Base-by-base conservation (phyloP, 352 stramenopile species). In the Phytophthora multivora region DNA sequence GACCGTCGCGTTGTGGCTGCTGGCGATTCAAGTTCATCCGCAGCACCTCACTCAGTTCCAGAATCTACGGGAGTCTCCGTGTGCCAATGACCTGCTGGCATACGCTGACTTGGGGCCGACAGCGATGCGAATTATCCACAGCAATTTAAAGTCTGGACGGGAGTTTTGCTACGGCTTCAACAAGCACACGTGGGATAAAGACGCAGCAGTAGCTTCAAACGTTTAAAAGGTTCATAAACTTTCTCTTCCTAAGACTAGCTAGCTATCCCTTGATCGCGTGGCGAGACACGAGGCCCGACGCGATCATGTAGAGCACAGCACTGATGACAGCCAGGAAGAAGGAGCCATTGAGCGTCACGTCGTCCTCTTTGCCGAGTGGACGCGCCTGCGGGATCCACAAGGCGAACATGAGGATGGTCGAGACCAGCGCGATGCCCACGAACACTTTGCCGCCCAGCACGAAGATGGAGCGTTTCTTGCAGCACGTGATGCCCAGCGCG, bases 381-480 rank as follows among this genome's bases (percentile, higher is more conserved):
- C 73, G 70, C 33, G 73, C 55, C 66, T 90, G 81, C 8, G 63
- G 64, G 52, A 90, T 65, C 81, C 81, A 90, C n/a, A 83, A 57
- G 19, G 73, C 36, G 63, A 88, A 89, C 51, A 75, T 82, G 53
- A 90, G 57, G 26, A 88, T 59, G 16, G 73, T 86, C 10, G 63
- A 49, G 6, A 81, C 53, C 21, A 80, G 73, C 19, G 75, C 77
- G 23, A 83, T 47, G 15, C 63, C 61, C 39, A 75, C 67, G 4
- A 89, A 53, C 7, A 83, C 52, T 56, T 87, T 86, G 45, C 73
- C 73, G 9, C 52, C 41, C 4, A 66, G 48, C 57, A 87, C 80
- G 63, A 90, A 84, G 50, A 69, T 58, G 16, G 81, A 88, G 59
- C 79, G 74, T 55, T 77, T 88, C 77, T 85, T 89, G 70, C 81